A percentile compares a stretch with the other conserved stretches of the same genome.
These are phyloP conservation scores for Acacia acuminata DNA, from an alignment of 306 rosid genomes.

Conservation along the genomic window DNA sequence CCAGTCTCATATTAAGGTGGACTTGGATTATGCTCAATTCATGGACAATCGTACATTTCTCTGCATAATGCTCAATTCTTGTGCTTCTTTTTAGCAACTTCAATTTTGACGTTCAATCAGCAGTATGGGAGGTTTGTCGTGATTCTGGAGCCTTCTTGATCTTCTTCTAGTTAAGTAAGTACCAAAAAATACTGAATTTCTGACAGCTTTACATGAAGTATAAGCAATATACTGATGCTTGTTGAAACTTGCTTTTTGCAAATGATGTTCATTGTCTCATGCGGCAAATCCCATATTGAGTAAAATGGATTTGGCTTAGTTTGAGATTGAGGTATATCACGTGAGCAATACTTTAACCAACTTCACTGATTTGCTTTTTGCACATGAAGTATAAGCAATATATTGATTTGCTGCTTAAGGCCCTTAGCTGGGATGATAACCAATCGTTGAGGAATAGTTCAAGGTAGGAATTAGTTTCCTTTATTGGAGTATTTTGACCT, in stretches of 20 bases:
- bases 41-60: no score
- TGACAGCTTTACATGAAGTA: background rate
- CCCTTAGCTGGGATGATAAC: constrained; percentile 32
- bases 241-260: constrained; percentile 22
- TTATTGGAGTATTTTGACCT: constrained; percentile 7
- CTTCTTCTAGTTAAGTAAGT: constrained; percentile 78
- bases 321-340: background rate
- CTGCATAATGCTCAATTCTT: no score
- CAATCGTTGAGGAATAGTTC: constrained; percentile 21
- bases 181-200: background rate
- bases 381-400: constrained; percentile 36
- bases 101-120: constrained; percentile 67
- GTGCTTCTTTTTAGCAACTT: no score
- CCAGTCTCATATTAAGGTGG: no score
- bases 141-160: constrained; percentile 92
- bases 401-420: constrained; percentile 49
- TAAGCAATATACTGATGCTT: constrained; percentile 21
- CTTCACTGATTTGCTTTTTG: constrained; percentile 7
- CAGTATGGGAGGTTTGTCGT: constrained; percentile 95
- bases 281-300: constrained; percentile 11
- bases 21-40: no score
- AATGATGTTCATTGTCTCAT: constrained; percentile 16
- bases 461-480: constrained; percentile 35
- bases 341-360: constrained; percentile 25
- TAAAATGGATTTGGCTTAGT: background rate